phyloP scores from a whole-genome alignment of 441 rosid genomes.

The Erodium texanum region DNA sequence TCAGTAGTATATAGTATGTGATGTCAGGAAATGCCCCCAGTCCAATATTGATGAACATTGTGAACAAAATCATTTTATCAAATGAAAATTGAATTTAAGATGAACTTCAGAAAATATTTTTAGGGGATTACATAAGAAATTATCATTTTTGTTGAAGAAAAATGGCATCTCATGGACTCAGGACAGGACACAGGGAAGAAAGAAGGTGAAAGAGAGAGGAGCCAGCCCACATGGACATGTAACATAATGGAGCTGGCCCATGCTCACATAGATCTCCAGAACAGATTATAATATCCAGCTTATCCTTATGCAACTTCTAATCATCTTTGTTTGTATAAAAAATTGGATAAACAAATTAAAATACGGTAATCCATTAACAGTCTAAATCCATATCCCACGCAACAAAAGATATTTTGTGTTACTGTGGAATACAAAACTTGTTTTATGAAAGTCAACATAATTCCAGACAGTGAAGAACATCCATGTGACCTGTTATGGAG shows the following conservation, averaged over 20 bases:
- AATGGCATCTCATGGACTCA: not conserved
- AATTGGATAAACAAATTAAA: not conserved
- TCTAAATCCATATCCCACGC: too few relatives aligned
- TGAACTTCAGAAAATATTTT: too few relatives aligned
- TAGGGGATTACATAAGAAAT: too few relatives aligned
- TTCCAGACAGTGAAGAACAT: not conserved
- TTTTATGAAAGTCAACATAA: not conserved
- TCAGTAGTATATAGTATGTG: not conserved
- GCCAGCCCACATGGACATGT: not conserved
- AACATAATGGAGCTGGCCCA: constrained; percentile 3
- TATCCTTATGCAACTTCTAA: not conserved
- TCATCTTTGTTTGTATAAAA: not conserved
- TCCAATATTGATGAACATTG: not conserved
- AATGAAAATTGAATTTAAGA: too few relatives aligned
- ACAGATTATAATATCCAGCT: constrained; percentile 4
- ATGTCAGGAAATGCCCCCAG: not conserved
- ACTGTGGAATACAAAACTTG: not conserved
- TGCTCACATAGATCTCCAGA: not conserved
- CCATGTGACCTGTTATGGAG: not conserved
- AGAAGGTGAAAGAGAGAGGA: not conserved
- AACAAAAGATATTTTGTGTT: too few relatives aligned
- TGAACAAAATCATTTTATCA: too few relatives aligned
- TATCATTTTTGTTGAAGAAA: not conserved
- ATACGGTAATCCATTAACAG: not conserved
- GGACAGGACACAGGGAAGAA: not conserved